Evolutionary conservation across 148 eudicot species (phyloP).

Genomic region (Vaccinium macrocarpon): DNA sequence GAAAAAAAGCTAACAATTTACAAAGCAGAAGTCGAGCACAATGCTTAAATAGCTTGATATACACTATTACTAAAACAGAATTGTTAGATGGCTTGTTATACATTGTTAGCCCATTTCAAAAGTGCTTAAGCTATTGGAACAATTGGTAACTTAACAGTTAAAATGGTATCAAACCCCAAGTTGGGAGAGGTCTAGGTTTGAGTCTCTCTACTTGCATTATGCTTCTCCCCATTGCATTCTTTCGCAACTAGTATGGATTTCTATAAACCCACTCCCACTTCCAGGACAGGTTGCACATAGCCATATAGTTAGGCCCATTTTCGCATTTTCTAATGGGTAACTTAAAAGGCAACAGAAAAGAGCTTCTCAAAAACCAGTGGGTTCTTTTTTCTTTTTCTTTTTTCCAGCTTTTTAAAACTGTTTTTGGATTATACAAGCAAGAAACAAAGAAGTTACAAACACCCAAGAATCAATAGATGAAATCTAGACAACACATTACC

Average conservation of each 20-base stretch:
- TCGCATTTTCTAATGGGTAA: not conserved
- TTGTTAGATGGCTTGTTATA: not conserved
- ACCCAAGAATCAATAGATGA: not conserved
- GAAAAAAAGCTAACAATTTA: not conserved
- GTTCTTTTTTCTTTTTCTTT: not conserved
- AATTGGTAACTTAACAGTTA: not conserved
- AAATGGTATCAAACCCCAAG: not conserved
- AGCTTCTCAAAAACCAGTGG: not conserved
- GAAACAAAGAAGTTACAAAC: not conserved
- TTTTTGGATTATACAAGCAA: not conserved
- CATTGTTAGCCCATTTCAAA: not conserved
- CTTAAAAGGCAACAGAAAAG: not conserved
- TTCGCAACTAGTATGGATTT: not conserved
- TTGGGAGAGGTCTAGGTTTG: not conserved
- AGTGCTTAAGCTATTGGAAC: not conserved
- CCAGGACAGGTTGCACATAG: not conserved
- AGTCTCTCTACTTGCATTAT: not conserved
- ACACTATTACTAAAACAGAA: no score
- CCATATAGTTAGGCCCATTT: not conserved
- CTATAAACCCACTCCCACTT: not conserved
- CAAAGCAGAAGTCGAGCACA: not conserved
- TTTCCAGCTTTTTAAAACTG: not conserved
- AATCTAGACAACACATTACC: conserved; percentile 35
- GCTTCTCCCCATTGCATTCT: not conserved
- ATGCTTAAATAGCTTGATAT: not conserved